Conservation (phyloP, 768 basidiomycete species). For the Coprinopsis cinerea region DNA sequence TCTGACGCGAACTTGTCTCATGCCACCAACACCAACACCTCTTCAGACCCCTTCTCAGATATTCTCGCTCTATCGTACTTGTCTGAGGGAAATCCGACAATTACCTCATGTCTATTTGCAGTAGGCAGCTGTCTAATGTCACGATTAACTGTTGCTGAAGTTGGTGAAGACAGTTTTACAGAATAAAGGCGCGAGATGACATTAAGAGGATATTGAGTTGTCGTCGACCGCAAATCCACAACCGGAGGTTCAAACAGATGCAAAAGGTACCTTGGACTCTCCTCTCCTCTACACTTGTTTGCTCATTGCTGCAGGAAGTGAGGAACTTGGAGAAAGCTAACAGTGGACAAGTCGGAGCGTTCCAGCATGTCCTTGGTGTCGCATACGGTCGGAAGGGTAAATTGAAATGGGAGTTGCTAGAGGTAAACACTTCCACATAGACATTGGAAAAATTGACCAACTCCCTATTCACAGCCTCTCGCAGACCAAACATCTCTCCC, state of each 20-base stretch:
- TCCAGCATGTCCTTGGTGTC: conserved; percentile 52
- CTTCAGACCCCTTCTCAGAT: conserved; percentile 9
- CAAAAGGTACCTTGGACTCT: conserved; percentile 35
- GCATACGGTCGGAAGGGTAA: conserved; percentile 77
- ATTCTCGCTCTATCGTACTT: conserved; percentile 33
- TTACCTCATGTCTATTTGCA: conserved; percentile 40
- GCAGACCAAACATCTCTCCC: conserved; percentile 39
- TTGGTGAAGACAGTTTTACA: conserved; percentile 55
- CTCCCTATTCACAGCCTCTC: conserved; percentile 40
- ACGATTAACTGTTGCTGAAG: conserved; percentile 5
- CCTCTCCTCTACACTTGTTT: conserved; percentile 2
- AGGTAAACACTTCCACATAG: conserved; percentile 35
- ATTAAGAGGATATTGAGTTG: conserved; percentile 41
- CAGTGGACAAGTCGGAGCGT: conserved; percentile 39
- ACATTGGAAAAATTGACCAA: conserved; percentile 1
- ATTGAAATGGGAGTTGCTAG: conserved; percentile 60
- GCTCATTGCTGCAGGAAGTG: conserved; percentile 37
- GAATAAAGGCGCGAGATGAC: conserved; percentile 52
- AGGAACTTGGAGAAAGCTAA: conserved; percentile 51
- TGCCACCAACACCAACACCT: background rate
- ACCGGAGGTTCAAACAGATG: conserved; percentile 42
- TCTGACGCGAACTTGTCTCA: background rate
- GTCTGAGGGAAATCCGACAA: conserved; percentile 33
- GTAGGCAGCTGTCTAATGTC: conserved; percentile 19
- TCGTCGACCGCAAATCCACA: conserved; percentile 23